These are phyloP conservation scores for Kazachstania sp. DNA, from an alignment of 1,139 yeast species.

Conservation along the genomic window DNA sequence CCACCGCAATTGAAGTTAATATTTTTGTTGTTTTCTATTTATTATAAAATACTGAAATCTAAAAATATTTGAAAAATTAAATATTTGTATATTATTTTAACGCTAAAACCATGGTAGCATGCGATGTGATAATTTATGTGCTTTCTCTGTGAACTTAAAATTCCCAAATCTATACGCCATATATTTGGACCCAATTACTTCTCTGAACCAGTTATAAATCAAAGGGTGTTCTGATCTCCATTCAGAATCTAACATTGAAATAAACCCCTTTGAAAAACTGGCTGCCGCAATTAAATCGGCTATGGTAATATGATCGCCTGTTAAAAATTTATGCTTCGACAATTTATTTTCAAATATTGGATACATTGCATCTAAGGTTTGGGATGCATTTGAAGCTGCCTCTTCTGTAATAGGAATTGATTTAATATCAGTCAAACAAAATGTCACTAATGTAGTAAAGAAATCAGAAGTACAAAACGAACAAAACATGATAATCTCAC, in stretches of 20 bases:
- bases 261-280: slow-evolving; percentile 32
- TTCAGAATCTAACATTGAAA: slow-evolving; percentile 52
- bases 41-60: too few relatives aligned
- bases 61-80: too few relatives aligned
- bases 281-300: slow-evolving; percentile 69
- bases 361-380: slow-evolving; percentile 34
- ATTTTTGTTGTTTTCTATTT: too few relatives aligned
- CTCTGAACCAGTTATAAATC: slow-evolving; percentile 71
- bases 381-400: slow-evolving; percentile 50
- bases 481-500: slow-evolving; percentile 62
- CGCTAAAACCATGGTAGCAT: not conserved
- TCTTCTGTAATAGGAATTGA: slow-evolving; percentile 61
- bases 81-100: not conserved
- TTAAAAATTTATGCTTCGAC: slow-evolving; percentile 66
- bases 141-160: slow-evolving; percentile 32
- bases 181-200: slow-evolving; percentile 49
- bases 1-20: too few relatives aligned
- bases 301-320: slow-evolving; percentile 59
- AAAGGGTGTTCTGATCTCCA: slow-evolving; percentile 68
- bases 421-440: slow-evolving; percentile 31
- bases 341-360: slow-evolving; percentile 52
- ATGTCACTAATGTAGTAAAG: slow-evolving; percentile 34
- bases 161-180: slow-evolving; percentile 38
- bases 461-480: slow-evolving; percentile 66
- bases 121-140: not conserved